phyloP scores from a whole-genome alignment of 1,284 basidiomycete species.

The Athelia sp. region DNA sequence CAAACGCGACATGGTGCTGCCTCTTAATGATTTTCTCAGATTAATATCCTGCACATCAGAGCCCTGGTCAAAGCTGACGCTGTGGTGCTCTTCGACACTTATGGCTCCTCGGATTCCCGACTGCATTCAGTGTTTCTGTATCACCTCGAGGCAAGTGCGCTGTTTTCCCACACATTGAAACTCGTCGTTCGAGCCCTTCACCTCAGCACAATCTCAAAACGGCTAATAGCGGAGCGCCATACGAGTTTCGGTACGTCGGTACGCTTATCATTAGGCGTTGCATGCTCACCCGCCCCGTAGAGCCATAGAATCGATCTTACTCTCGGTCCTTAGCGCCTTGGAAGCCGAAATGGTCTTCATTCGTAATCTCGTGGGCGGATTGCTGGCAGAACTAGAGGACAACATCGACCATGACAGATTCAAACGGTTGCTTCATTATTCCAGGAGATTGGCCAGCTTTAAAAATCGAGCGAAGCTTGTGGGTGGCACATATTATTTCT shows the following conservation, averaged over 20 bases:
- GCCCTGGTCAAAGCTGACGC: constrained; percentile 92
- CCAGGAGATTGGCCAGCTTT: constrained; percentile 79
- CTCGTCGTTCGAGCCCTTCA: constrained; percentile 7
- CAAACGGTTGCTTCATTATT: constrained; percentile 86
- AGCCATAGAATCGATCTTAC: constrained; percentile 85
- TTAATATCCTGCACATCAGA: constrained; percentile 93
- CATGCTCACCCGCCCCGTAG: constrained; percentile 33
- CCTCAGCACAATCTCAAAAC: constrained; percentile 73
- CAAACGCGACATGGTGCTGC: constrained; percentile 3
- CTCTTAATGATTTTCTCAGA: constrained; percentile 32
- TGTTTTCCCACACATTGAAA: background rate
- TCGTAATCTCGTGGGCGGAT: constrained; percentile 78
- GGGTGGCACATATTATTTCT: constrained; percentile 11
- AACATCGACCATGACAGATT: constrained; percentile 93
- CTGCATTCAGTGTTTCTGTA: constrained; percentile 85
- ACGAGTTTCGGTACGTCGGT: constrained; percentile 79
- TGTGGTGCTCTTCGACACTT: constrained; percentile 90
- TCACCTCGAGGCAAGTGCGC: constrained; percentile 69
- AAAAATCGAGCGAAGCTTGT: constrained; percentile 85
- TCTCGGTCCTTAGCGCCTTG: constrained; percentile 84
- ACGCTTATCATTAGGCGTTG: constrained; percentile 12
- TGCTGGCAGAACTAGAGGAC: constrained; percentile 89
- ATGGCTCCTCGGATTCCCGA: constrained; percentile 79
- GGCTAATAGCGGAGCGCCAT: constrained; percentile 64
- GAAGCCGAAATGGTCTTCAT: constrained; percentile 94